A percentile compares a stretch with the other conserved stretches of the same genome.
phyloP scores from a whole-genome alignment of 345 rosid species.

The Carallia brachiata region DNA sequence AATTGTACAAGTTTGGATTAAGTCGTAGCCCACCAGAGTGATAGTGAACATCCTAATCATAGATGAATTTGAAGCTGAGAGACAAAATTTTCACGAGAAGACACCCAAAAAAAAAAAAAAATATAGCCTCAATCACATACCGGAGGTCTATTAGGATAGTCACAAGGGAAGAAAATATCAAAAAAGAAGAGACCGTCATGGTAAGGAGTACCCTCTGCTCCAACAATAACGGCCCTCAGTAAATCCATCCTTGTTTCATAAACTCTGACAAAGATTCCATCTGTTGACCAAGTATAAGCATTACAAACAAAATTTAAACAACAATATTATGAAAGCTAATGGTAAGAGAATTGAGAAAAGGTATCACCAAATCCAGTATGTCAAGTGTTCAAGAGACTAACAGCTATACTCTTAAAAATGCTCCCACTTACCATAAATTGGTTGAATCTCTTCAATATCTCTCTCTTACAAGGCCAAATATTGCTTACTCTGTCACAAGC shows the following conservation, averaged over 20 bases:
- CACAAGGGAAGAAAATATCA: conserved; percentile 74
- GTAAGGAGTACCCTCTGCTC: conserved; percentile 95
- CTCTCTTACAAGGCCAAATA: no score
- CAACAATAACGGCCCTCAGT: conserved; percentile 84
- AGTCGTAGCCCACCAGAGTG: conserved; percentile 82
- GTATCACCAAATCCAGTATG: no score
- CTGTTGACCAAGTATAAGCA: conserved; percentile 35
- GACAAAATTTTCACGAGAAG: conserved; percentile 8
- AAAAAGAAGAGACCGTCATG: conserved; percentile 94
- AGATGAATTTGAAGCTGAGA: conserved; percentile 16
- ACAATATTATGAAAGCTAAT: not conserved
- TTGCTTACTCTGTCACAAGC: no score
- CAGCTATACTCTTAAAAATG: no score
- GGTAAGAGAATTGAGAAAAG: not conserved
- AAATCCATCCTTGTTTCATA: conserved; percentile 94
- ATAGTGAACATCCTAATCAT: conserved; percentile 61
- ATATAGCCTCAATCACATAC: conserved; percentile 37
- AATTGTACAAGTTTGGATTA: conserved; percentile 71
- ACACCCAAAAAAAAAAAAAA: not conserved
- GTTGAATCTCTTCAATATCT: no score
- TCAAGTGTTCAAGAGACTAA: no score
- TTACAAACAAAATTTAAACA: conserved; percentile 6
- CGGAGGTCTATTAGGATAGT: conserved; percentile 75
- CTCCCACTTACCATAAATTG: no score
- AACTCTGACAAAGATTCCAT: conserved; percentile 79